Evolutionary conservation across 2,329 filamentous ascomycete genomes (phyloP), one percentile per base, ranked within the genome.

Genomic region (Talaromyces pinophilus): DNA sequence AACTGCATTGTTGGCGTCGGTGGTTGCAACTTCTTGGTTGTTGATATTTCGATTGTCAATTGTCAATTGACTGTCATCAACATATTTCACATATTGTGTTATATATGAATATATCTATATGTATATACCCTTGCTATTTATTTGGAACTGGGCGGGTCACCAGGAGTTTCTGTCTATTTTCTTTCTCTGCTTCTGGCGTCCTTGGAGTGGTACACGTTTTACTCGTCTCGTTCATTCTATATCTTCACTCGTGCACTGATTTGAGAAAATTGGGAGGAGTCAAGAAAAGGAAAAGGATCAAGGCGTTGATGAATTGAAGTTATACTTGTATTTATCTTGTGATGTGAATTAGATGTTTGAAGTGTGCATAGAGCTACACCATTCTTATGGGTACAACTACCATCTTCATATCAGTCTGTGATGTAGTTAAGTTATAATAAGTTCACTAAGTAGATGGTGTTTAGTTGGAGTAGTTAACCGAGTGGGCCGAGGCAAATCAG

Each of bases 401-500:
- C 25, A 25, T 25, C 25, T 25, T 25, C 25, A 25, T 25, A 25
- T 25, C 25, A 25, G 25, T 25, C 25, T 25, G 25, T 25, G 25
- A 25, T 4, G 25, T 25, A 25, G 22, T 25, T 25, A 25, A 25
- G 22, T 25, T 25, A 25, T 25, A 25, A 25, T 25, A 25, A 25
- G n/a, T 4, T 19, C 22, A 28, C 2, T 35, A 35, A 1, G 52
- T 54, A 55, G 52, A 35, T 28, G 7, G 48, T 35, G 30, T 35
- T 55, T 35, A 22, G 52, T 15, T n/a, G 57, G 35, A 60, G 62
- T 64, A 25, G 25, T 25, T 25, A 64, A 33, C 63, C 63, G 63
- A 64, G 19, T 30, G n/a, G 19, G 54, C 63, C 63, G 63, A 64
- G 63, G 63, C 50, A 57, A 13, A 48, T 46, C 44, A 48, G 19